Percentiles rank a stretch among this genome's conserved stretches.
Conservation (phyloP, 2,329 filamentous ascomycete genomes). For the Zymoseptoria crescenta region DNA sequence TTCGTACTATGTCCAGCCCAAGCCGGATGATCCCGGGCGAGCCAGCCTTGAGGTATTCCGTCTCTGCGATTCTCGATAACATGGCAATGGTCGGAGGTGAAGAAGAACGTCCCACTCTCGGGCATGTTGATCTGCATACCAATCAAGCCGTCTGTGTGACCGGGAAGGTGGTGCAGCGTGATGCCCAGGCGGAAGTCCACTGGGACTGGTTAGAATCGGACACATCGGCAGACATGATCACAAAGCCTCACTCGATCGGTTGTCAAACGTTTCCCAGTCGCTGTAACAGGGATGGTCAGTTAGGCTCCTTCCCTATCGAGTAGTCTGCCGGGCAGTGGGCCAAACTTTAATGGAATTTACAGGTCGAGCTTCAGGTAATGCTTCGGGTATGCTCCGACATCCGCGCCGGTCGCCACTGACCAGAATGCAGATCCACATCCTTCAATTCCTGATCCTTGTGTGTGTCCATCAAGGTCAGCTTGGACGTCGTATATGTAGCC, state of each 20-base stretch:
- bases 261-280: conserved; percentile 33
- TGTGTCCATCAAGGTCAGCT: not conserved
- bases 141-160: conserved; percentile 31
- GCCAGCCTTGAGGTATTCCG: conserved; percentile 31
- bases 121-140: conserved; percentile 32
- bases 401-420: conserved; percentile 29
- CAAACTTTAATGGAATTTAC: conserved; percentile 11
- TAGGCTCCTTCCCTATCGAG: not conserved
- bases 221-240: conserved; percentile 11
- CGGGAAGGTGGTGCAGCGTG: conserved; percentile 31
- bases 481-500: not conserved
- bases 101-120: conserved; percentile 28
- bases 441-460: conserved; percentile 26
- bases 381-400: conserved; percentile 29
- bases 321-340: not conserved
- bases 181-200: conserved; percentile 12
- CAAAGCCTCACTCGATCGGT: conserved; percentile 29
- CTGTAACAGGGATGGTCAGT: conserved; percentile 6
- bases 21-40: conserved; percentile 30
- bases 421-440: conserved; percentile 29
- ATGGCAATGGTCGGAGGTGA: conserved; percentile 31
- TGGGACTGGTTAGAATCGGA: too few species aligned
- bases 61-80: conserved; percentile 33
- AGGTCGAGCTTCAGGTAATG: conserved; percentile 30
- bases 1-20: conserved; percentile 14